Evolutionary conservation across 176 grass and related monocot species (phyloP).

Genomic region (Oropetium thomaeum): DNA sequence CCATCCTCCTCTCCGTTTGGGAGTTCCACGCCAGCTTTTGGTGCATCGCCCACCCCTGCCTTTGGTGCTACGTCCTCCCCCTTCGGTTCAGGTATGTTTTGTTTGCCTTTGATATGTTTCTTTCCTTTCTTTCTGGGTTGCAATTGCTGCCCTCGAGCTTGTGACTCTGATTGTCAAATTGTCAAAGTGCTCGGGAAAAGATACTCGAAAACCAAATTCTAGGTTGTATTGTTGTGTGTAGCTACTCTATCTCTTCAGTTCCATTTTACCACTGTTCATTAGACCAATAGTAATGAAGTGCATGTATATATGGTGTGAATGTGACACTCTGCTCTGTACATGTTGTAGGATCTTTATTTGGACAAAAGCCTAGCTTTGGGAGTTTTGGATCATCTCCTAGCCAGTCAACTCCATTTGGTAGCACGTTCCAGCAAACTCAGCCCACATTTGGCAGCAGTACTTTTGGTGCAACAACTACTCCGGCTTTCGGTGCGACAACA

Average conservation of each 20-base stretch:
- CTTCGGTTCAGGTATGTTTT: conserved; percentile 46
- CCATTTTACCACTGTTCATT: conserved; percentile 11
- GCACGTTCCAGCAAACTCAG: conserved; percentile 76
- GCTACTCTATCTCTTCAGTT: no score
- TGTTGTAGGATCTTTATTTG: conserved; percentile 77
- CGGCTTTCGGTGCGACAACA: conserved; percentile 49
- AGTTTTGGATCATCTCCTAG: conserved; percentile 76
- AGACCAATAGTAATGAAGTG: background rate
- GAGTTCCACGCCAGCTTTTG: conserved; percentile 39
- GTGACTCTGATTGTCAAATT: background rate
- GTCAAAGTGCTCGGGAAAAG: background rate
- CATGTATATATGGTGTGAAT: conserved; percentile 8
- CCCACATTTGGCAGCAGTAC: conserved; percentile 64
- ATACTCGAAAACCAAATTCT: background rate
- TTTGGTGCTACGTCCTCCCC: conserved; percentile 55
- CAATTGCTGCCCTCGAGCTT: background rate
- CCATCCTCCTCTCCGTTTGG: conserved; percentile 43
- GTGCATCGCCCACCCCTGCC: conserved; percentile 38
- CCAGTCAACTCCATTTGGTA: conserved; percentile 75
- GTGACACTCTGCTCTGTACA: background rate
- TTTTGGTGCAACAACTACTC: conserved; percentile 63
- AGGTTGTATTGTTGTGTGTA: conserved; percentile 4
- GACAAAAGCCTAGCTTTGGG: conserved; percentile 84
- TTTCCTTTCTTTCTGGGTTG: background rate
- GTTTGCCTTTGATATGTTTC: background rate